A percentile compares a stretch with the other conserved stretches of the same genome.
phyloP scores from a whole-genome alignment of 371 early-diverging fungal species.

The Syncephalis fuscata region DNA sequence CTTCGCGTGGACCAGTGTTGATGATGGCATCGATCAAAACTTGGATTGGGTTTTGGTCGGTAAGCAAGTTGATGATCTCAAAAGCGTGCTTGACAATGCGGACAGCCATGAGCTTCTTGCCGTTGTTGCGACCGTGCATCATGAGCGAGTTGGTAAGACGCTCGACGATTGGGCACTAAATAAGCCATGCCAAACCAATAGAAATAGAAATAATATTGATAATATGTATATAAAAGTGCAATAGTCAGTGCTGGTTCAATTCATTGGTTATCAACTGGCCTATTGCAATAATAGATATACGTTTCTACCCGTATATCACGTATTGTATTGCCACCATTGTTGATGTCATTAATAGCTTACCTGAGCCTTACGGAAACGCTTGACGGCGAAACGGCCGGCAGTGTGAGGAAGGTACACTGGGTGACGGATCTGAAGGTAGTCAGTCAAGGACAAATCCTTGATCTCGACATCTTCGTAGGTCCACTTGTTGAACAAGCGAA shows the following conservation, averaged over 20 bases:
- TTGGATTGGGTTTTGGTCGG: constrained; percentile 99
- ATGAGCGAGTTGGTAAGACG: constrained; percentile 99
- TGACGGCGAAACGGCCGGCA: constrained; percentile 94
- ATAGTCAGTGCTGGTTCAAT: no score
- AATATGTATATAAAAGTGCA: no score
- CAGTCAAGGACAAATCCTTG: constrained; percentile 88
- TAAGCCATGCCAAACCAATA: no score
- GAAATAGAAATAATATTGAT: no score
- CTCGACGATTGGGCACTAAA: constrained; percentile 97
- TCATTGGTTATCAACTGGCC: no score
- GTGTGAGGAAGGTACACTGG: constrained; percentile 97
- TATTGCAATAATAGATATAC: no score
- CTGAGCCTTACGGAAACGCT: constrained; percentile 97
- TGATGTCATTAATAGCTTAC: constrained; percentile 13
- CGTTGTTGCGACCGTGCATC: constrained; percentile 99
- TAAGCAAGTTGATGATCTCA: constrained; percentile 97
- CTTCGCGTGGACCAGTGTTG: constrained; percentile 99
- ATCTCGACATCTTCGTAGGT: constrained; percentile 88
- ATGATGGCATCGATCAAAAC: constrained; percentile 98
- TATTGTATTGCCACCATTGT: no score
- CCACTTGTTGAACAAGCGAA: constrained; percentile 89
- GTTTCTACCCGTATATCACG: no score
- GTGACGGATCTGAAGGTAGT: constrained; percentile 89
- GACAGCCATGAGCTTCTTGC: constrained; percentile 99
- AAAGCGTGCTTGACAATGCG: constrained; percentile 99